These are phyloP conservation scores for Verticillium longisporum DNA, from an alignment of 2,329 filamentous ascomycete species.

Conservation along the genomic window DNA sequence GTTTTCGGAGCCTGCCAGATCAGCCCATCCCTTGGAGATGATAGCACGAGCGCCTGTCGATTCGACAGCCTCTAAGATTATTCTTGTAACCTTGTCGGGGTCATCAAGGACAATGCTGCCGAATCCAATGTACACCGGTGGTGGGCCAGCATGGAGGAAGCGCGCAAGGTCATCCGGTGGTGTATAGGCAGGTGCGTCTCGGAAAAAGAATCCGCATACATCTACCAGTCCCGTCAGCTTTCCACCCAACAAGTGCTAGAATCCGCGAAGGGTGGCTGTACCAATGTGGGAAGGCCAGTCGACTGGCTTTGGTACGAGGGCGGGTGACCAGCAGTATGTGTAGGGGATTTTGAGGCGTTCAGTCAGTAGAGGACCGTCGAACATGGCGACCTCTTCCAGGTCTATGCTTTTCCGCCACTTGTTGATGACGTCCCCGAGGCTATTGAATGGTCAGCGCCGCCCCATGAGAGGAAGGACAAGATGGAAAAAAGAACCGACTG, in stretches of 20 bases:
- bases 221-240: constrained; percentile 68
- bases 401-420: constrained; percentile 69
- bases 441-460: constrained; percentile 27
- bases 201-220: constrained; percentile 71
- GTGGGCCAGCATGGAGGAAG: constrained; percentile 62
- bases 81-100: constrained; percentile 60
- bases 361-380: constrained; percentile 77
- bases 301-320: constrained; percentile 68
- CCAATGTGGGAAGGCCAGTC: constrained; percentile 32
- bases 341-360: constrained; percentile 71
- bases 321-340: constrained; percentile 88
- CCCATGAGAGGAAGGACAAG: constrained; percentile 51
- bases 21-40: constrained; percentile 85
- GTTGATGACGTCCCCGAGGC: constrained; percentile 85
- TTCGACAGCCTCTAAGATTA: constrained; percentile 65
- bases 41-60: constrained; percentile 66
- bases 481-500: constrained; percentile 61
- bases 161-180: constrained; percentile 57
- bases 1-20: constrained; percentile 71
- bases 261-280: constrained; percentile 33
- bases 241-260: constrained; percentile 17
- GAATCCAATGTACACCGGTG: constrained; percentile 77
- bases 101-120: constrained; percentile 78
- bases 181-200: constrained; percentile 60
- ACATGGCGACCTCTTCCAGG: constrained; percentile 68